Percentiles rank a stretch among this genome's conserved stretches.
phyloP scores from a whole-genome alignment of 768 basidiomycete genomes.

The Lenzites betulinus region DNA sequence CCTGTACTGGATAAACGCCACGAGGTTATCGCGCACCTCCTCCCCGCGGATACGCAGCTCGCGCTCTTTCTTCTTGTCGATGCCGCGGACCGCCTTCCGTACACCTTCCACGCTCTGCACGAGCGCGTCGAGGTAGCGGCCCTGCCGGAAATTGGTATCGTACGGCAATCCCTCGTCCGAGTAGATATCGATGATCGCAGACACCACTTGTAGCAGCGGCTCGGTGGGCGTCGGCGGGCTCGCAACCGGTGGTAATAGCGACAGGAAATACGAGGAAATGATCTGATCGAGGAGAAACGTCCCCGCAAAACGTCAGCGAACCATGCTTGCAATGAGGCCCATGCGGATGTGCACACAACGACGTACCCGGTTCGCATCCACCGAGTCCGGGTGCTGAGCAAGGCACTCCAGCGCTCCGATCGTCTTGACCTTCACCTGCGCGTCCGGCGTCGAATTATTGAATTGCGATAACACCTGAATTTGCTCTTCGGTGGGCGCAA shows the following conservation, averaged over 20 bases:
- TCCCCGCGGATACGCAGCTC: conserved; percentile 72
- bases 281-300: conserved; percentile 38
- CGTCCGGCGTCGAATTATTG: conserved; percentile 56
- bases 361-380: conserved; percentile 66
- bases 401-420: conserved; percentile 87
- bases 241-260: conserved; percentile 51
- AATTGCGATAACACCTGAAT: conserved; percentile 66
- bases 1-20: conserved; percentile 76
- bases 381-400: conserved; percentile 64
- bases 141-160: conserved; percentile 78
- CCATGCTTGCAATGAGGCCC: not conserved
- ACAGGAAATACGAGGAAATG: conserved; percentile 68
- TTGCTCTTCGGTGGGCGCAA: conserved; percentile 67
- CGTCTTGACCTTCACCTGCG: conserved; percentile 66
- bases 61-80: conserved; percentile 67
- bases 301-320: not conserved
- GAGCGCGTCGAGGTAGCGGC: conserved; percentile 56
- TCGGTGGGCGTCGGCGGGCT: conserved; percentile 56
- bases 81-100: conserved; percentile 59
- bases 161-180: conserved; percentile 83
- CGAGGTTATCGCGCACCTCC: conserved; percentile 73
- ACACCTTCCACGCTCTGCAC: conserved; percentile 61
- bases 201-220: conserved; percentile 72
- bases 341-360: conserved; percentile 2
- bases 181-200: conserved; percentile 90